Conservation (phyloP, 1,284 basidiomycete genomes). For the Phellopilus nigrolimitatus region DNA sequence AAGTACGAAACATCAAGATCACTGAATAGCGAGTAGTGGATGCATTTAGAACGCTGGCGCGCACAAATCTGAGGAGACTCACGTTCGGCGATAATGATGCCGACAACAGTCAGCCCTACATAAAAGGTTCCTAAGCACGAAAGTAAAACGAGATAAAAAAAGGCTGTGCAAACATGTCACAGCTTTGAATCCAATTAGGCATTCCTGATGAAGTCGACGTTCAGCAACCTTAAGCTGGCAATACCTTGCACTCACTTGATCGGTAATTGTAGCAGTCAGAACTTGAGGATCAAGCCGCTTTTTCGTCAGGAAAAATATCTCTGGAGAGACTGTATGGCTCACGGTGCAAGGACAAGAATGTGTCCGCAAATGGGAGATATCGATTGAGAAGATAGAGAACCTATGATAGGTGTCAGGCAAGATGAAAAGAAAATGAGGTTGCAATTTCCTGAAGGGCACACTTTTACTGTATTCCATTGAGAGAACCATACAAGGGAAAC, state of each 20-base stretch:
- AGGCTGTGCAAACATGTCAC: slow-evolving; percentile 11
- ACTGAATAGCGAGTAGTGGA: neutral
- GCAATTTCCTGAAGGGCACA: neutral
- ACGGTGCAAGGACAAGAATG: too few relatives aligned
- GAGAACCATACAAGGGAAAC: too few relatives aligned
- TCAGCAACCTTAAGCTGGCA: neutral
- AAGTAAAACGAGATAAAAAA: neutral
- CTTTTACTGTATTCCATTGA: slow-evolving; percentile 17
- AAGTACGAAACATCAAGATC: too few relatives aligned
- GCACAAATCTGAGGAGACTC: neutral
- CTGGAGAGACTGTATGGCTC: too few relatives aligned
- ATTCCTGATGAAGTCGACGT: slow-evolving; percentile 2
- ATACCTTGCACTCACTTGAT: neutral
- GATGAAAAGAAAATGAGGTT: neutral
- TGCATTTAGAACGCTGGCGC: neutral
- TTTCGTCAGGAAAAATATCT: too few relatives aligned
- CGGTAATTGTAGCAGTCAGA: slow-evolving; percentile 15
- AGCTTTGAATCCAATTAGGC: slow-evolving; percentile 13
- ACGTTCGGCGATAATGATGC: slow-evolving; percentile 16
- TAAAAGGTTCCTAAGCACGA: neutral
- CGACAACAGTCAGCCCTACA: slow-evolving; percentile 14
- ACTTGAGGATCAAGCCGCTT: too few relatives aligned
- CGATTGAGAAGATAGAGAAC: slow-evolving; percentile 17
- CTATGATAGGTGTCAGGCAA: neutral
- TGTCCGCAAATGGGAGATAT: slow-evolving; percentile 17